Evolutionary conservation across 1,284 basidiomycete species (phyloP), one percentile per base, ranked within the genome.

Genomic region (Boletellus sp.): DNA sequence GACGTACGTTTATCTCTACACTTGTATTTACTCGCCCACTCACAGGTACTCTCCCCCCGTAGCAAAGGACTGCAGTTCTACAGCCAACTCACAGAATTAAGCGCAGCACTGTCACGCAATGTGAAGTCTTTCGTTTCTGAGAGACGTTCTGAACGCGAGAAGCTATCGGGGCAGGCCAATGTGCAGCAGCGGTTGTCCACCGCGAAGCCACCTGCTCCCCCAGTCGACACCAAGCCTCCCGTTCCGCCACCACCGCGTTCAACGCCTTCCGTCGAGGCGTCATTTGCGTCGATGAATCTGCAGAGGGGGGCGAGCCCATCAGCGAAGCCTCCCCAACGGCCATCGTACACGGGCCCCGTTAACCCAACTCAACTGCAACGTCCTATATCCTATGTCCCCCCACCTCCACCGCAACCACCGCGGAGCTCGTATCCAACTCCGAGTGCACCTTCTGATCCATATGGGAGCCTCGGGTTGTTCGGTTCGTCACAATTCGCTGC

Each of bases 11-110:
- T 56, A 43, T 53, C 15, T 13, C 39, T 18, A 50, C 51, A 7
- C 40, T 50, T 47, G 56, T 30, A 18, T 36, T 18, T 5, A 37
- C 53, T 40, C 16, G 35, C 44, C 35, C 41, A 33, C 38, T 61
- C 50, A 52, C 49, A 50, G 21, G 36, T 21, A 45, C 43, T 10
- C 13, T 47, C 47, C 38, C 30, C 22, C 16, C 15, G 39, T 49
- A 91, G 86, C 18, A 95, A 94, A 67, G 96, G 93, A 0, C 72
- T 91, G 4, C 83, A 86, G 44, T 99, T 97, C 70, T 97, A 98
- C 68, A 77, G 75, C 6, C 91, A 95, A 56, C 76, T 97, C n/a
- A 80, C 78, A 1, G 82, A 83, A 36, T 71, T 96, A 28, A 77
- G 85, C 3, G 66, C 72, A 0, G 78, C 76, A 8, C 77, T 97